Base-by-base conservation (phyloP, 2,329 filamentous ascomycete genomes). In the Chrysosporium keratinophilum region DNA sequence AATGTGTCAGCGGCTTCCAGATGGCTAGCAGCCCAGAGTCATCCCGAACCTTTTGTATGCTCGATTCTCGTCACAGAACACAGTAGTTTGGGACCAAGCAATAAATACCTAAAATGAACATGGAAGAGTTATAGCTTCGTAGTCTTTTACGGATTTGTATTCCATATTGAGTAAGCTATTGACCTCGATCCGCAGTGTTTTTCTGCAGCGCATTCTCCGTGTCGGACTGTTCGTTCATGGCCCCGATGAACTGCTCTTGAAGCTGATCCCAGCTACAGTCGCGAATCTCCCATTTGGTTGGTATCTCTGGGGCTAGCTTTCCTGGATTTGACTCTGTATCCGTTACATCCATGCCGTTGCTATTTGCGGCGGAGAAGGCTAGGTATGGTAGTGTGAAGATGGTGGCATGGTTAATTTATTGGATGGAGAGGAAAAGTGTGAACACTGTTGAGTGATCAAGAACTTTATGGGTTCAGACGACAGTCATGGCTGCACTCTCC, bases 211-310 rank as follows among this genome's bases (percentile, higher is more conserved):
- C 73, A 42, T 76, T 75, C 64, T 95, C 88, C 1, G 81, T 71
- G 1, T 74, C 72, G 50, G 82, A 78, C 34, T 83, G 79, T 40
- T 82, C 75, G 12, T 74, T 69, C 61, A 95, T 78, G 15, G 81
- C 81, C 50, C 78, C 71, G 56, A 83, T 76, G 61, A 89, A 95
- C 40, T 81, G 79, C 1, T 73, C 65, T 67, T 89, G 78, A 33
- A 95, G 83, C n/a, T 84, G 78, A 2, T 83, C 74, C 89, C 89
- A 95, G 68, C 90, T 81, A 62, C 87, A 88, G 63, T 71, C 51
- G 44, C 72, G 69, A 56, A 87, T n/a, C 15, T 54, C 45, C 44
- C 52, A 54, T 43, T 44, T 54, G 11, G 28, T 40, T 17, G 37
- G 51, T 20, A 11, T 46, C 4, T 12, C 14, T 37, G 50, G 14